Evolutionary conservation across 352 stramenopile species (phyloP).

Genomic region (Phytopythium oedochilum): DNA sequence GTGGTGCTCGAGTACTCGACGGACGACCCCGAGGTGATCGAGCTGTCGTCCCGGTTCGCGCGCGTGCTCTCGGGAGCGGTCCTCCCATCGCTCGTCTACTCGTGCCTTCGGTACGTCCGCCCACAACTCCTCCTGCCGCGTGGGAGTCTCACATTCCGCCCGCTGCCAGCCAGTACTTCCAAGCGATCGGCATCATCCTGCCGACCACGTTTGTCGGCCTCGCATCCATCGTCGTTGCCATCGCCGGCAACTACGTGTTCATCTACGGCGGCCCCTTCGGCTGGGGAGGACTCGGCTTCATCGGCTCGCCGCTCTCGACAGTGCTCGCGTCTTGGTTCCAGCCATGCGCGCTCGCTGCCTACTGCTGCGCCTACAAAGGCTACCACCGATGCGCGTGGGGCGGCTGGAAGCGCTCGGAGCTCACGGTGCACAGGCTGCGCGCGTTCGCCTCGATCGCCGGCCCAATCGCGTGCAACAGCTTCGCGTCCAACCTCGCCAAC

Average conservation of each 20-base stretch:
- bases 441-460: conserved; percentile 50
- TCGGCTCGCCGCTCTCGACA: conserved; percentile 74
- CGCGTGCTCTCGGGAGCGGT: conserved; percentile 53
- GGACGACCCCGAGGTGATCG: conserved; percentile 50
- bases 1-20: conserved; percentile 61
- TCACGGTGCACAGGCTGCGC: conserved; percentile 36
- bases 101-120: conserved; percentile 39
- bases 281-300: conserved; percentile 58
- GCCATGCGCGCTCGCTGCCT: conserved; percentile 47
- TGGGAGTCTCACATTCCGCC: background rate
- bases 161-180: conserved; percentile 52
- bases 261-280: conserved; percentile 50
- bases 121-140: background rate
- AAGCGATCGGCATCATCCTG: conserved; percentile 56
- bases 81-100: conserved; percentile 62
- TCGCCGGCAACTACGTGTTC: conserved; percentile 60
- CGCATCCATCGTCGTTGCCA: conserved; percentile 53
- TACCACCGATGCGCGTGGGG: conserved; percentile 51
- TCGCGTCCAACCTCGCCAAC: conserved; percentile 68
- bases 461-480: conserved; percentile 67
- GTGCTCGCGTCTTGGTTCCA: conserved; percentile 80
- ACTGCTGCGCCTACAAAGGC: conserved; percentile 57
- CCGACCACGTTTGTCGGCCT: conserved; percentile 63
- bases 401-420: conserved; percentile 43
- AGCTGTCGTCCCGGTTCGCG: conserved; percentile 50